phyloP scores from a whole-genome alignment of 23 red algal species.

The Gracilaria caudata region DNA sequence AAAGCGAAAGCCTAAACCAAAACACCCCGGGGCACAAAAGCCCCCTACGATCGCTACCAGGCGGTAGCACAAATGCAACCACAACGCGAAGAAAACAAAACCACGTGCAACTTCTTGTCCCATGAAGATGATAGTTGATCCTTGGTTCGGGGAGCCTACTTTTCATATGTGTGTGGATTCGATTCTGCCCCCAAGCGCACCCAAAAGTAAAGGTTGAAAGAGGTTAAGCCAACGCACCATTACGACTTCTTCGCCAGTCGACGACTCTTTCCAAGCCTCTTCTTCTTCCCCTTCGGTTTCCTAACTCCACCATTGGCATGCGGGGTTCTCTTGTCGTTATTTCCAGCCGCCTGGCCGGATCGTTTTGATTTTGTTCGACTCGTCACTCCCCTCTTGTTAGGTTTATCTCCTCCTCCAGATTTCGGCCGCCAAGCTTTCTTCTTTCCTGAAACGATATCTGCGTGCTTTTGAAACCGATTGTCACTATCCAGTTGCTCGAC shows the following conservation, averaged over 20 bases:
- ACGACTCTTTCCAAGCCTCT: slow-evolving; percentile 43
- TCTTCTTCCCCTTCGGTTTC: slow-evolving; percentile 42
- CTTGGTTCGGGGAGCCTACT: too few species aligned
- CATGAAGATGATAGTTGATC: too few species aligned
- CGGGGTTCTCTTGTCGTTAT: neutral
- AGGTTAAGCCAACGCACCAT: neutral
- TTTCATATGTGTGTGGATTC: too few species aligned
- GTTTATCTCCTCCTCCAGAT: neutral
- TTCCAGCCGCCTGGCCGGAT: neutral
- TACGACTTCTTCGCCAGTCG: slow-evolving; percentile 19
- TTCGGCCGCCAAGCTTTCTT: slow-evolving; percentile 40
- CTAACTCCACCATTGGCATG: slow-evolving; percentile 23
- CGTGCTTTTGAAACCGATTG: slow-evolving; percentile 33
- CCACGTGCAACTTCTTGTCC: too few species aligned
- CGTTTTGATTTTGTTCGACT: slow-evolving; percentile 12
- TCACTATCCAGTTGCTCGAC: slow-evolving; percentile 74
- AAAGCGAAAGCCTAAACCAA: too few species aligned
- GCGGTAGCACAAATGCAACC: too few species aligned
- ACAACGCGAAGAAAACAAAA: too few species aligned
- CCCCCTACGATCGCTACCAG: too few species aligned
- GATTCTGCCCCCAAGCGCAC: too few species aligned
- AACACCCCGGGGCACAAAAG: too few species aligned
- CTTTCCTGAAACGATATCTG: slow-evolving; percentile 36
- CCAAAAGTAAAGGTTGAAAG: too few species aligned
- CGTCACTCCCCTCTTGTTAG: slow-evolving; percentile 25